Evolutionary conservation across 2,329 filamentous ascomycete genomes (phyloP).

Genomic region (Ophiostoma sp.): DNA sequence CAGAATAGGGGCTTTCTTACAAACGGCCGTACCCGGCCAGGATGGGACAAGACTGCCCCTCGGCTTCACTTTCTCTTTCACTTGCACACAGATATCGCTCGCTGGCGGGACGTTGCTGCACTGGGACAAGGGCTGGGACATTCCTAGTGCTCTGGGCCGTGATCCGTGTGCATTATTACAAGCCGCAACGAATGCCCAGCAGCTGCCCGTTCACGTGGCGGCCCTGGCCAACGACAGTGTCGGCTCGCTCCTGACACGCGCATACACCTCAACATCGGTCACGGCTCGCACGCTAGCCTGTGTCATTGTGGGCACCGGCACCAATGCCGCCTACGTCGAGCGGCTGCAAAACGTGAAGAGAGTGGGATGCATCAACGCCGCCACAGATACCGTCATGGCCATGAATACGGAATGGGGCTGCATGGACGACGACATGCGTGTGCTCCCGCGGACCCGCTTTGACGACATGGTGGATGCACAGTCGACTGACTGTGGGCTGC

Average conservation of each 20-base stretch:
- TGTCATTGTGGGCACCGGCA: constrained; percentile 95
- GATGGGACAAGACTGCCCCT: constrained; percentile 73
- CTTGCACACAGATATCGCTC: constrained; percentile 87
- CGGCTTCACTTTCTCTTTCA: constrained; percentile 97
- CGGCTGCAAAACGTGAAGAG: constrained; percentile 70
- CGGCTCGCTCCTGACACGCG: constrained; percentile 92
- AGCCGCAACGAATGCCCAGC: constrained; percentile 78
- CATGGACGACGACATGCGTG: constrained; percentile 87
- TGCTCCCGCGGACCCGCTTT: constrained; percentile 81
- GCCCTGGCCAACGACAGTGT: constrained; percentile 98
- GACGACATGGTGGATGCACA: constrained; percentile 74
- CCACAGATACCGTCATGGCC: constrained; percentile 76
- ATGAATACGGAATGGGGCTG: constrained; percentile 98
- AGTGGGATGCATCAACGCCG: too few species aligned
- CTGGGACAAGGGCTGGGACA: constrained; percentile 99
- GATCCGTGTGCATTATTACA: constrained; percentile 92
- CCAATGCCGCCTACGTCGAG: constrained; percentile 95
- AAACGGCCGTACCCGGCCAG: constrained; percentile 48
- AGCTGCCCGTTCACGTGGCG: constrained; percentile 86
- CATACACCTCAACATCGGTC: constrained; percentile 77
- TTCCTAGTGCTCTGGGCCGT: constrained; percentile 84
- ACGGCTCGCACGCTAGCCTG: constrained; percentile 70
- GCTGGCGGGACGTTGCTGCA: constrained; percentile 90
- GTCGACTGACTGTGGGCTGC: constrained; percentile 85
- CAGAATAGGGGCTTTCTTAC: constrained; percentile 87